Conservation (phyloP, 2,329 filamentous ascomycete genomes). For the Neocucurbitaria cava region DNA sequence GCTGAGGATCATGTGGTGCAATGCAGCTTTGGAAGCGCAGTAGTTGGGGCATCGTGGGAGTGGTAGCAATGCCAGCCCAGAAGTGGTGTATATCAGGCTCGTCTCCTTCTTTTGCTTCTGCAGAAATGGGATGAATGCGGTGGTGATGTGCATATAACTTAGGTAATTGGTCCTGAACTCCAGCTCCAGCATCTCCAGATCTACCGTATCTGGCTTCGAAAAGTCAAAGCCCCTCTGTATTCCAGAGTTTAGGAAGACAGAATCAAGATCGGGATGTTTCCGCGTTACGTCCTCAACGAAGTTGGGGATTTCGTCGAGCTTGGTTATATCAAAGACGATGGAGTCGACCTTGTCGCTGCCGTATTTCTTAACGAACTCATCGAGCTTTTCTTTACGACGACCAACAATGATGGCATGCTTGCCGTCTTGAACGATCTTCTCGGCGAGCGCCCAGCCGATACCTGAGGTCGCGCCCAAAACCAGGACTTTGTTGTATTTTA, state of each 20-base stretch:
- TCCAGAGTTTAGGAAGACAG: constrained; percentile 62
- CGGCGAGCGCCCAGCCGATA: constrained; percentile 59
- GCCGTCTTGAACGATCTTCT: constrained; percentile 57
- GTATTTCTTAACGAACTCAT: constrained; percentile 56
- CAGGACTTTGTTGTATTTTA: constrained; percentile 61
- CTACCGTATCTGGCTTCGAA: constrained; percentile 55
- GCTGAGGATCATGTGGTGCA: constrained; percentile 61
- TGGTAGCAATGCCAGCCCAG: constrained; percentile 59
- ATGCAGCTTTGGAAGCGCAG: constrained; percentile 62
- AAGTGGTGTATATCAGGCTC: constrained; percentile 57
- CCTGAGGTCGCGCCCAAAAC: constrained; percentile 62
- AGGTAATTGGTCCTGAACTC: constrained; percentile 62
- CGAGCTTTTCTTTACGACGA: constrained; percentile 59
- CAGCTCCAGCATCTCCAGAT: constrained; percentile 52
- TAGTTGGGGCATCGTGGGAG: constrained; percentile 59
- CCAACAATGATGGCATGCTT: constrained; percentile 59
- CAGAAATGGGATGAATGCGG: constrained; percentile 59
- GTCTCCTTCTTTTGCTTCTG: constrained; percentile 54
- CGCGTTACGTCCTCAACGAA: constrained; percentile 53
- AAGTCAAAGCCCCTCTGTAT: constrained; percentile 61
- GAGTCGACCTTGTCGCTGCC: constrained; percentile 55
- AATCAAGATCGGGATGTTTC: constrained; percentile 60
- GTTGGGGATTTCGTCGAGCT: constrained; percentile 56
- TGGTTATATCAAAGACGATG: constrained; percentile 59
- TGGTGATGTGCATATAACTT: constrained; percentile 57